A percentile compares a stretch with the other conserved stretches of the same genome.
These are phyloP conservation scores for Curvularia eragrostidis DNA, from an alignment of 2,329 filamentous ascomycete species.

Conservation along the genomic window DNA sequence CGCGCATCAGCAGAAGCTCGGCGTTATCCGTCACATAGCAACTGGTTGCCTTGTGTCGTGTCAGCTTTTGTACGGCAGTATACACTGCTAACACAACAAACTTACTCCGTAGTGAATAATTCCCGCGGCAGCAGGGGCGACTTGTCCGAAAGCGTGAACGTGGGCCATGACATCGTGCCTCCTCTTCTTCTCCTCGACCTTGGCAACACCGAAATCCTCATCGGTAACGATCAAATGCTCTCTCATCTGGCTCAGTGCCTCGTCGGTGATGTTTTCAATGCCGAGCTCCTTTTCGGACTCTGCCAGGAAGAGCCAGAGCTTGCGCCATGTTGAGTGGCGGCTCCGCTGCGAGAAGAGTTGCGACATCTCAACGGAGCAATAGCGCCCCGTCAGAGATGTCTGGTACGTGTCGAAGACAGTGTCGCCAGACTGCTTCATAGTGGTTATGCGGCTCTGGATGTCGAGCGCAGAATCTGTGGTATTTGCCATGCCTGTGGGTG, in stretches of 20 bases:
- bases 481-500: slow-evolving; percentile 20
- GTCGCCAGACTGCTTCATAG: slow-evolving; percentile 30
- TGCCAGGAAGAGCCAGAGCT: slow-evolving; percentile 85
- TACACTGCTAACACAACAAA: slow-evolving; percentile 28
- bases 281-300: slow-evolving; percentile 83
- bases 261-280: slow-evolving; percentile 71
- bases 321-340: slow-evolving; percentile 78
- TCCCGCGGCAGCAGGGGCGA: slow-evolving; percentile 77
- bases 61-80: slow-evolving; percentile 57
- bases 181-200: slow-evolving; percentile 60
- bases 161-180: slow-evolving; percentile 72
- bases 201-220: slow-evolving; percentile 56
- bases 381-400: slow-evolving; percentile 56
- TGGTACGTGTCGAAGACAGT: slow-evolving; percentile 37
- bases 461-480: slow-evolving; percentile 30
- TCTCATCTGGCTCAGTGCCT: slow-evolving; percentile 60
- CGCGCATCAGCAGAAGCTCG: slow-evolving; percentile 69
- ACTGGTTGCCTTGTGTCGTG: slow-evolving; percentile 63
- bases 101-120: slow-evolving; percentile 76
- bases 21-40: slow-evolving; percentile 40
- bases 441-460: slow-evolving; percentile 31
- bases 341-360: slow-evolving; percentile 79
- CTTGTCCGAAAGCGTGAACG: slow-evolving; percentile 76
- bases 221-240: slow-evolving; percentile 55
- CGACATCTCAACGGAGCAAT: slow-evolving; percentile 66